Evolutionary conservation across 345 rosid species (phyloP).

Genomic region (Schrenkiella parvula): DNA sequence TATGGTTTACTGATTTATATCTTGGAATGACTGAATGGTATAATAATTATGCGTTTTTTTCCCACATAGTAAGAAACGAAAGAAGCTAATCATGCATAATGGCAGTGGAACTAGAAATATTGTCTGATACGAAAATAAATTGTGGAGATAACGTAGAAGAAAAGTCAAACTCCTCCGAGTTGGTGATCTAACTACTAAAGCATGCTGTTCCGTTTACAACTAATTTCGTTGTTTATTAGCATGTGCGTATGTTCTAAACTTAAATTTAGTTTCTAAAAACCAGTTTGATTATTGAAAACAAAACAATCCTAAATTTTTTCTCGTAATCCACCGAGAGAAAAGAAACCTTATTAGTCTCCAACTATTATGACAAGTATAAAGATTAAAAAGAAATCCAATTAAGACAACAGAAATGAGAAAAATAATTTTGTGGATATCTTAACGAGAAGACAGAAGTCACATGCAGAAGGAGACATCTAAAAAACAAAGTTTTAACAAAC

Average conservation of each 20-base stretch:
- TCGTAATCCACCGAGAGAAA: neutral
- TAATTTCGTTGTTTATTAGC: slow-evolving; percentile 6
- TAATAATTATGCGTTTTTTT: neutral
- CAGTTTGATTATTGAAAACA: neutral
- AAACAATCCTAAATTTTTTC: neutral
- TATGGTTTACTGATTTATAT: neutral
- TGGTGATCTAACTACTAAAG: slow-evolving; percentile 18
- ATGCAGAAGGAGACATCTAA: slow-evolving; percentile 51
- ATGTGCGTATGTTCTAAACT: neutral
- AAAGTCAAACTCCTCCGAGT: slow-evolving; percentile 25
- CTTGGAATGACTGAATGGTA: neutral
- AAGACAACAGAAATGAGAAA: neutral
- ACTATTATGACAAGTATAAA: no score
- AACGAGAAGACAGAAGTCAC: slow-evolving; percentile 44
- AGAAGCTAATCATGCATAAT: neutral
- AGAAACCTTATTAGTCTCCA: neutral
- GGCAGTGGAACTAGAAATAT: neutral
- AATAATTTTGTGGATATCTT: neutral
- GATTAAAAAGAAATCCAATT: neutral
- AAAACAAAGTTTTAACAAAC: slow-evolving; percentile 15
- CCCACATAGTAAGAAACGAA: neutral
- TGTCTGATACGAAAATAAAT: neutral
- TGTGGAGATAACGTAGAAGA: slow-evolving; percentile 21
- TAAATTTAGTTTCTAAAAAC: neutral
- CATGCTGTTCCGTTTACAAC: slow-evolving; percentile 1